A percentile compares a stretch with the other conserved stretches of the same genome.
phyloP scores from a whole-genome alignment of 192 early-diverging fungal genomes.

The Gryganskiella cystojenkinii region DNA sequence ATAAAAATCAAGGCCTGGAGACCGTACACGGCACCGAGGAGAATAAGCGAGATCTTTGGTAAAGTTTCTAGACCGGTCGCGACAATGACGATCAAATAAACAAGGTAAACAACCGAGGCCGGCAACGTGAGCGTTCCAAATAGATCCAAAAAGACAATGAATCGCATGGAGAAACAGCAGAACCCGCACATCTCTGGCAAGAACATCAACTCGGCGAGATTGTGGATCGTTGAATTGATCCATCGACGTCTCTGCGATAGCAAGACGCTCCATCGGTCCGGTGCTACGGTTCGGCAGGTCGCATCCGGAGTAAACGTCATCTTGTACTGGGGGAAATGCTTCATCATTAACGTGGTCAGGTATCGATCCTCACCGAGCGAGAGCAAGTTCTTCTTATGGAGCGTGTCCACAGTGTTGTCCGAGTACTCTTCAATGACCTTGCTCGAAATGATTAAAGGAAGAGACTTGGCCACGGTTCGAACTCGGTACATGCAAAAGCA shows the following conservation, averaged over 20 bases:
- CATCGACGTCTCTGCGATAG: conserved; percentile 96
- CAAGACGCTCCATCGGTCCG: conserved; percentile 89
- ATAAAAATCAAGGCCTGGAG: conserved; percentile 81
- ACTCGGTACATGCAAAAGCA: conserved; percentile 92
- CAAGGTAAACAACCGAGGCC: conserved; percentile 83
- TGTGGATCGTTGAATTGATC: conserved; percentile 99
- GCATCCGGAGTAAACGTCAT: conserved; percentile 94
- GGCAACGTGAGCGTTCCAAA: conserved; percentile 83
- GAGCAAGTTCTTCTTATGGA: conserved; percentile 98
- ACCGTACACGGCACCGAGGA: conserved; percentile 88
- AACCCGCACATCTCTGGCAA: conserved; percentile 93
- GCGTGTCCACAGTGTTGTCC: conserved; percentile 91
- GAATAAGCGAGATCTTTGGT: conserved; percentile 81
- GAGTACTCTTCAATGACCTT: conserved; percentile 88
- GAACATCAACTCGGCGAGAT: conserved; percentile 89
- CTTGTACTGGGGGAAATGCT: conserved; percentile 95
- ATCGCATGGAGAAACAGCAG: conserved; percentile 98
- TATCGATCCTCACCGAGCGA: conserved; percentile 97
- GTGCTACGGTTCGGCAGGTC: conserved; percentile 89
- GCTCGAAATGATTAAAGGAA: conserved; percentile 85
- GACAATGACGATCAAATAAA: conserved; percentile 80
- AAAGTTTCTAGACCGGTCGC: conserved; percentile 71
- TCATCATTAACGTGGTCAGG: conserved; percentile 96
- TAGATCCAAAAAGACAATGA: conserved; percentile 94
- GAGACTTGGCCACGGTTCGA: conserved; percentile 69